Evolutionary conservation across 495 filamentous ascomycete genomes (phyloP).

Genomic region (Apodospora peruviana): DNA sequence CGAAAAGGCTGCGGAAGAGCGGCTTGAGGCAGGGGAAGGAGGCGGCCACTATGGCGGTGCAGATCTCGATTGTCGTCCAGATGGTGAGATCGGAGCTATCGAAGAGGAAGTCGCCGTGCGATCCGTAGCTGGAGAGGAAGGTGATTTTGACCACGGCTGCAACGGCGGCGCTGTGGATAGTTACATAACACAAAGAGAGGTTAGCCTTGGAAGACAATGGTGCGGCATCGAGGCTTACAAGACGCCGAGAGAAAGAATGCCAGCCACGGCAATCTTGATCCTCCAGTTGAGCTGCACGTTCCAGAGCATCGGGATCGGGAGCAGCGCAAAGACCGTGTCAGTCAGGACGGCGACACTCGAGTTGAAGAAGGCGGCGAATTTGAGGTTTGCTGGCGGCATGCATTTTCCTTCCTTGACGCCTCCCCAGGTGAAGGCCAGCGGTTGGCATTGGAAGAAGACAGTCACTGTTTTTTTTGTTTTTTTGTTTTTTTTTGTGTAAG

Average conservation of each 20-base stretch:
- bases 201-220: too few species aligned
- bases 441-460: too few species aligned
- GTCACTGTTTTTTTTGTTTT: too few species aligned
- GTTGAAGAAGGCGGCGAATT: too few species aligned
- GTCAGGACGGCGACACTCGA: too few species aligned
- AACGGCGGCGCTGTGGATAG: constrained; percentile 26
- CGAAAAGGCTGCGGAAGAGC: constrained; percentile 14
- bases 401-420: too few species aligned
- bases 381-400: too few species aligned
- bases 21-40: constrained; percentile 12
- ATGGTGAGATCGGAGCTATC: constrained; percentile 38
- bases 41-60: constrained; percentile 15
- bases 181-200: too few species aligned
- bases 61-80: constrained; percentile 14
- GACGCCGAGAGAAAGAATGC: constrained; percentile 36
- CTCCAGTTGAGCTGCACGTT: constrained; percentile 38
- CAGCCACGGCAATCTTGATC: constrained; percentile 35
- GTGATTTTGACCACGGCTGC: constrained; percentile 42
- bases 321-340: constrained; percentile 39
- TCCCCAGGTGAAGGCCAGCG: too few species aligned
- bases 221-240: too few species aligned
- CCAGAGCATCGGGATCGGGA: constrained; percentile 42
- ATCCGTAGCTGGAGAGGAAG: constrained; percentile 32
- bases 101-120: constrained; percentile 33
- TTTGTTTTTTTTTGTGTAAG: too few species aligned